A percentile compares a stretch with the other conserved stretches of the same genome.
These are phyloP conservation scores for Ustilago hordei DNA, from an alignment of 1,284 basidiomycete genomes.

Conservation along the genomic window DNA sequence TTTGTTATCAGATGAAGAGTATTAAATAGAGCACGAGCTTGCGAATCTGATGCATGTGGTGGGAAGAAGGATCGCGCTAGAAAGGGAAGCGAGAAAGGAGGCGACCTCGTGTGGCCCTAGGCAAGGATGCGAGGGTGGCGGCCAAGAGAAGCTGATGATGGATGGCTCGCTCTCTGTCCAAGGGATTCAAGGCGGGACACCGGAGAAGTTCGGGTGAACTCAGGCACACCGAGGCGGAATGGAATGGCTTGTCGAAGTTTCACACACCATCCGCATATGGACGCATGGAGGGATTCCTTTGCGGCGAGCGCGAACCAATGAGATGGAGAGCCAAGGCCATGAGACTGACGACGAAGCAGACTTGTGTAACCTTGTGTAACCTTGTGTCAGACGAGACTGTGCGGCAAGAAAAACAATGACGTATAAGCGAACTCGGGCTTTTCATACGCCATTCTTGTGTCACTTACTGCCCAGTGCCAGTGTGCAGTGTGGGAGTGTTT, in stretches of 20 bases:
- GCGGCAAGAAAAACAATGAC: neutral
- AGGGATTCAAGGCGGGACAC: neutral
- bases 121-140: neutral
- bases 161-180: too few relatives aligned
- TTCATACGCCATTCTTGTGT: constrained; percentile 8
- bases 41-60: constrained; percentile 1
- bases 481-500: too few relatives aligned
- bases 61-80: constrained; percentile 8
- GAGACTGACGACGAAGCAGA: neutral
- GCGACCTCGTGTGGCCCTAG: constrained; percentile 3
- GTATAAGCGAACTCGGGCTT: neutral
- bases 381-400: neutral
- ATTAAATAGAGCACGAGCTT: constrained; percentile 10
- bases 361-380: neutral
- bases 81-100: constrained; percentile 10
- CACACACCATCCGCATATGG: neutral
- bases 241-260: constrained; percentile 15
- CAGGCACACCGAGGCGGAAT: constrained; percentile 16
- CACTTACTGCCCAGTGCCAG: neutral
- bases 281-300: neutral
- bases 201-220: constrained; percentile 16
- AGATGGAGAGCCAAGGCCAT: neutral
- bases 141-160: neutral
- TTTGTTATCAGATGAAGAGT: constrained; percentile 32
- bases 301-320: constrained; percentile 13